These are phyloP conservation scores for Penicillium sp. DNA, from an alignment of 2,329 filamentous ascomycete species.

Conservation along the genomic window DNA sequence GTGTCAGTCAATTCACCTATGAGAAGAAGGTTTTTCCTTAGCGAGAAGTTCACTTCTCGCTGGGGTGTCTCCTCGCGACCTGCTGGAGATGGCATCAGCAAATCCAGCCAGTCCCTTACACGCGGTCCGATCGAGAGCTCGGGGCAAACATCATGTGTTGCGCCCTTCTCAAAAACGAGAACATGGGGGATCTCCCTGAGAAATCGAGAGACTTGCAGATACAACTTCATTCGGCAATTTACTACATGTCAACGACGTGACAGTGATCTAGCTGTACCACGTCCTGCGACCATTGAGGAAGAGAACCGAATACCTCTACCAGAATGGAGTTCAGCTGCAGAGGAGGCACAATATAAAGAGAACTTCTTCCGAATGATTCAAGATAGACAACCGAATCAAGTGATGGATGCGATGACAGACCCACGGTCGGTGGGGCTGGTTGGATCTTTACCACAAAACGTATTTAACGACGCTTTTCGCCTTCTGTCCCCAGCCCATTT, in stretches of 20 bases:
- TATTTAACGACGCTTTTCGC: constrained; percentile 64
- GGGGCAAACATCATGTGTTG: constrained; percentile 4
- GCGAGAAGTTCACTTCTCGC: constrained; percentile 33
- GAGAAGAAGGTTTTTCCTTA: constrained; percentile 26
- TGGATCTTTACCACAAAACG: constrained; percentile 51
- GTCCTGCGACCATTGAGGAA: not conserved
- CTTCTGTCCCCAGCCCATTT: constrained; percentile 60
- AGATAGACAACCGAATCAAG: constrained; percentile 42
- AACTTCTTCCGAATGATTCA: constrained; percentile 31
- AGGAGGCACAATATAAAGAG: constrained; percentile 13
- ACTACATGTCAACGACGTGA: constrained; percentile 1
- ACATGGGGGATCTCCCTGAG: not conserved
- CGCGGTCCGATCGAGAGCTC: not conserved
- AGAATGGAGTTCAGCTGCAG: constrained; percentile 12
- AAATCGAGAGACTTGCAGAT: not conserved
- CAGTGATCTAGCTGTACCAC: constrained; percentile 2
- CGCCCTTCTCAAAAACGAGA: not conserved
- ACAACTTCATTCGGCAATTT: not conserved
- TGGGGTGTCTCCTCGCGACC: constrained; percentile 27
- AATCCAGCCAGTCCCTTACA: constrained; percentile 1
- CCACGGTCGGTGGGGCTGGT: constrained; percentile 31
- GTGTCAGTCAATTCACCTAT: constrained; percentile 13
- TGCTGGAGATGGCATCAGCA: constrained; percentile 15
- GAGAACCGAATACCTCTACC: not conserved
- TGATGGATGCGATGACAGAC: constrained; percentile 39